Conservation (phyloP, 2,329 filamentous ascomycete genomes). For the Epichloe sylvatica region DNA sequence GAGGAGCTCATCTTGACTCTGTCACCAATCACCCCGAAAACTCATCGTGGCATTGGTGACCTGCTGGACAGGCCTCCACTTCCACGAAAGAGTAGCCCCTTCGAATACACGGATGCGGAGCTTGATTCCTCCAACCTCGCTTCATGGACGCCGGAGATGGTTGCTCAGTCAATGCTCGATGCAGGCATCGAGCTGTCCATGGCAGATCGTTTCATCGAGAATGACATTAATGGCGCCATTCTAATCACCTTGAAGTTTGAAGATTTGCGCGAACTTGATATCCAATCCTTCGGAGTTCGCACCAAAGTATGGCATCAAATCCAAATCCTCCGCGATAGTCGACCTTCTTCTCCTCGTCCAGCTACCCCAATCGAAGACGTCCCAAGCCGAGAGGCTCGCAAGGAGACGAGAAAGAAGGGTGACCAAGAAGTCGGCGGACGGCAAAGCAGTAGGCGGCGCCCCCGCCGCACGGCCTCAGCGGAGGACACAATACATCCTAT, state of each 20-base stretch:
- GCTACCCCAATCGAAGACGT: slow-evolving; percentile 49
- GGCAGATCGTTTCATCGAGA: slow-evolving; percentile 73
- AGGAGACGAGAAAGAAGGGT: slow-evolving; percentile 29
- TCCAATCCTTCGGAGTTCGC: slow-evolving; percentile 67
- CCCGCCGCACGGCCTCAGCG: slow-evolving; percentile 25
- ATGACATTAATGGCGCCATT: slow-evolving; percentile 83
- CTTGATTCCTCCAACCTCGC: slow-evolving; percentile 47
- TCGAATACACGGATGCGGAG: slow-evolving; percentile 41
- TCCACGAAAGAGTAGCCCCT: slow-evolving; percentile 32
- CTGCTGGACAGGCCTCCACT: slow-evolving; percentile 12
- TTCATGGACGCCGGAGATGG: slow-evolving; percentile 60
- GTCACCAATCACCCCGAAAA: slow-evolving; percentile 60
- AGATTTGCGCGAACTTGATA: slow-evolving; percentile 68
- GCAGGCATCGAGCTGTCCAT: slow-evolving; percentile 63
- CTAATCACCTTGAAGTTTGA: slow-evolving; percentile 86
- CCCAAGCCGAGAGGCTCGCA: slow-evolving; percentile 35
- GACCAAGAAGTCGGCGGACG: slow-evolving; percentile 20
- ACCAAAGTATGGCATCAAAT: slow-evolving; percentile 73
- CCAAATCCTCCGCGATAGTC: slow-evolving; percentile 48
- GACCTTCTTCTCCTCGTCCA: slow-evolving; percentile 35
- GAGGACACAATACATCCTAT: slow-evolving; percentile 60
- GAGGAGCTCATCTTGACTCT: slow-evolving; percentile 47
- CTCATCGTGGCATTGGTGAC: slow-evolving; percentile 25
- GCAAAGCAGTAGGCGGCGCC: slow-evolving; percentile 27
- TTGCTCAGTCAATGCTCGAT: slow-evolving; percentile 76